Evolutionary conservation across 2,329 filamentous ascomycete genomes (phyloP).

Genomic region (Colletotrichum gigasporum): DNA sequence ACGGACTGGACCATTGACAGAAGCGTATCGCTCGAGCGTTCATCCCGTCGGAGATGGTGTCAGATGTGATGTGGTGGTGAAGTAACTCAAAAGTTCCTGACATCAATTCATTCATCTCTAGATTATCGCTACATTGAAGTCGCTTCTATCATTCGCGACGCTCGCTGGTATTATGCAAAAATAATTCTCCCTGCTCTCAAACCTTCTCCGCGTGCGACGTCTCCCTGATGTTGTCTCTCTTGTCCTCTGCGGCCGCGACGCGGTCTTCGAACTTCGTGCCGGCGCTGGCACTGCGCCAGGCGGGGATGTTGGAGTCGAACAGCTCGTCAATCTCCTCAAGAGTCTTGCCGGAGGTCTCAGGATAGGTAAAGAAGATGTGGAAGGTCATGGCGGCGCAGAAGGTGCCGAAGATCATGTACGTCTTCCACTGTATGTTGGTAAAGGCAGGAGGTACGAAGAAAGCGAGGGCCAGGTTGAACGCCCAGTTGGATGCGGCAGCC

Average conservation of each 20-base stretch:
- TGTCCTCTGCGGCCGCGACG: slow-evolving; percentile 9
- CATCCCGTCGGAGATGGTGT: neutral
- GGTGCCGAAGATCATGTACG: slow-evolving; percentile 35
- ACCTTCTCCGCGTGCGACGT: slow-evolving; percentile 5
- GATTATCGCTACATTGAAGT: neutral
- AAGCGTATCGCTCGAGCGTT: neutral
- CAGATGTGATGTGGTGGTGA: neutral
- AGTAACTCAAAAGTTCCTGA: neutral
- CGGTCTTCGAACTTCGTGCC: slow-evolving; percentile 19
- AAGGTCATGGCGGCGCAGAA: slow-evolving; percentile 32
- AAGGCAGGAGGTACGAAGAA: slow-evolving; percentile 54
- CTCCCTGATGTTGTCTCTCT: neutral
- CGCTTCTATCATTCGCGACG: neutral
- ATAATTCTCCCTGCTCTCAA: neutral
- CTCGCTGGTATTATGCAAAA: neutral
- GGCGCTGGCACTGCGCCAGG: slow-evolving; percentile 17
- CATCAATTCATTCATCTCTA: neutral
- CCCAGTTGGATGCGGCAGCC: slow-evolving; percentile 60
- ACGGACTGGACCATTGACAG: neutral
- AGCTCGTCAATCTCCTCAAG: slow-evolving; percentile 35
- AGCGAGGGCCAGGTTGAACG: slow-evolving; percentile 59
- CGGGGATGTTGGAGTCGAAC: slow-evolving; percentile 26
- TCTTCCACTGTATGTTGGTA: slow-evolving; percentile 36
- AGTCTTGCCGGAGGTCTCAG: slow-evolving; percentile 39
- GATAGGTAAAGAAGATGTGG: slow-evolving; percentile 39